Evolutionary conservation across 2,329 filamentous ascomycete species (phyloP).

Genomic region (Xylaria sp.): DNA sequence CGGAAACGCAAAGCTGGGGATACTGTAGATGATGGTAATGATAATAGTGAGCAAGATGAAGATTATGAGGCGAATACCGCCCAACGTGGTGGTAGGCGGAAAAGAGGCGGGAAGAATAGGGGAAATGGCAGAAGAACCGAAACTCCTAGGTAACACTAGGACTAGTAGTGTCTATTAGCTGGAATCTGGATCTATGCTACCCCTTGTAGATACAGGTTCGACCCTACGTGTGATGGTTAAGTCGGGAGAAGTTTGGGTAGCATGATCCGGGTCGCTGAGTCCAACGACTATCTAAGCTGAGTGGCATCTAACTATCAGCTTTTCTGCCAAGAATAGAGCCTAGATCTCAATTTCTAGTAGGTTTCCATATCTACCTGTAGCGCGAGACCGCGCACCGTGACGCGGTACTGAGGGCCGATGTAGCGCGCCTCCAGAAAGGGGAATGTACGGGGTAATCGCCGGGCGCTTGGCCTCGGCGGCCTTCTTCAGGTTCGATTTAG

Average conservation of each 20-base stretch:
- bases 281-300: neutral
- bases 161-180: neutral
- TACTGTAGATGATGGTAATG: slow-evolving; percentile 24
- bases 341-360: neutral
- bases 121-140: slow-evolving; percentile 35
- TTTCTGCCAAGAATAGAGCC: neutral
- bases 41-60: slow-evolving; percentile 23
- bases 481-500: neutral
- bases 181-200: neutral
- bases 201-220: neutral
- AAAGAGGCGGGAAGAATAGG: slow-evolving; percentile 25
- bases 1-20: slow-evolving; percentile 44
- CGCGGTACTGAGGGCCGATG: neutral
- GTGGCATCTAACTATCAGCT: neutral
- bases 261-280: neutral
- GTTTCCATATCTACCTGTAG: neutral
- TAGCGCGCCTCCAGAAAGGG: neutral
- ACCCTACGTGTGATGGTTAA: neutral
- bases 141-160: slow-evolving; percentile 25
- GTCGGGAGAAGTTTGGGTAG: neutral
- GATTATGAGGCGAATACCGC: slow-evolving; percentile 33
- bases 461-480: neutral
- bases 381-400: neutral
- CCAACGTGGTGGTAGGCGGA: slow-evolving; percentile 19
- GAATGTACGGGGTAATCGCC: neutral